Evolutionary conservation across 306 rosid species (phyloP).

Genomic region (Sicyos edulis): DNA sequence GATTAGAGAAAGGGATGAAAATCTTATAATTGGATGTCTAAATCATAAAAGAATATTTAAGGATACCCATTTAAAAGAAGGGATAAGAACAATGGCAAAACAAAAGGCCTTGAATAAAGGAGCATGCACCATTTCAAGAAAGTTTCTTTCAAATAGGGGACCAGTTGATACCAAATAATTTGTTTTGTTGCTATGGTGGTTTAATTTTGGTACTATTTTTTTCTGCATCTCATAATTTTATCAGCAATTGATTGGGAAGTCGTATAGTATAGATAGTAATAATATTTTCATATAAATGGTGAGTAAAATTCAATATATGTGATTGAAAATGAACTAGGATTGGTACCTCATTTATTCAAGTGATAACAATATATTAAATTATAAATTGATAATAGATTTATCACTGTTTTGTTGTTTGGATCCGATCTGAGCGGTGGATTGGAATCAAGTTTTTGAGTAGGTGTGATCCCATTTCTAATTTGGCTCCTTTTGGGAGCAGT

Average conservation of each 20-base stretch:
- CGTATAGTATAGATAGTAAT: neutral
- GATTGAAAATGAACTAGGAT: neutral
- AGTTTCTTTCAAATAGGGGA: neutral
- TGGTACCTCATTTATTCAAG: too few species aligned
- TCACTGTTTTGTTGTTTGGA: too few species aligned
- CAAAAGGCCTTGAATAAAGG: neutral
- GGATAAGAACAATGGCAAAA: conserved; percentile 16
- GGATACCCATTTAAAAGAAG: neutral
- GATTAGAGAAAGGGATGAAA: neutral
- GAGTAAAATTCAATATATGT: neutral
- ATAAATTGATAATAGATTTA: too few species aligned
- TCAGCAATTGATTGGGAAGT: neutral
- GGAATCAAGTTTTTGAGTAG: too few species aligned
- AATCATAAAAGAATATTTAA: conserved; percentile 3
- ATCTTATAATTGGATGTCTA: neutral
- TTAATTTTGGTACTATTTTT: neutral
- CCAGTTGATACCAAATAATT: neutral
- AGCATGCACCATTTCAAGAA: conserved; percentile 10
- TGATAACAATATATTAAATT: too few species aligned
- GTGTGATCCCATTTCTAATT: too few species aligned
- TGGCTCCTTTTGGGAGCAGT: too few species aligned
- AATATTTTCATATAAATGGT: neutral
- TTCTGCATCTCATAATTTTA: neutral
- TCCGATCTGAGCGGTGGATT: too few species aligned
- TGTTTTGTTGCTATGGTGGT: neutral